These are phyloP conservation scores for Pterocarpus macrocarpus DNA, from an alignment of 306 rosid genomes.

Conservation along the genomic window DNA sequence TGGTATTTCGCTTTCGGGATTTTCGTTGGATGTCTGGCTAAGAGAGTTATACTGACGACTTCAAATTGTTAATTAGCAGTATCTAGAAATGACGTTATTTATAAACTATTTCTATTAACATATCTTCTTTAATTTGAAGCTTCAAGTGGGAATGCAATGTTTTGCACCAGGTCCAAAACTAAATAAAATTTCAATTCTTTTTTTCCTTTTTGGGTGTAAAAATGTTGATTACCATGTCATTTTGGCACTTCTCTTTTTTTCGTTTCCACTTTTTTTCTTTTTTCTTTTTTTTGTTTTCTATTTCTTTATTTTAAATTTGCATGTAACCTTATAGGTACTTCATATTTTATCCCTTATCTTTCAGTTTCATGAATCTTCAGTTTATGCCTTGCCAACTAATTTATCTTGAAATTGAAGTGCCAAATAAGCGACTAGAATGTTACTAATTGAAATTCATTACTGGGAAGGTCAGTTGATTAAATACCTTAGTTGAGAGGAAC, in stretches of 20 bases:
- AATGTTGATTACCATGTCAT: constrained; percentile 1
- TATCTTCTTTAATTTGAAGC: constrained; percentile 36
- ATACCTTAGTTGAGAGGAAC: not conserved
- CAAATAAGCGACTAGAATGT: not conserved
- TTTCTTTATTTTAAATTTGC: not conserved
- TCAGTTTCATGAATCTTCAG: not conserved
- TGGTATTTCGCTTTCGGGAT: not conserved
- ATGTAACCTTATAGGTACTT: not conserved
- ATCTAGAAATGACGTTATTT: constrained; percentile 28
- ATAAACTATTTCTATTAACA: constrained; percentile 24
- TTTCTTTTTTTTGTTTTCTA: not conserved
- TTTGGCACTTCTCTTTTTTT: not conserved
- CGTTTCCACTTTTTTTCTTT: not conserved
- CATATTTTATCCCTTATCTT: not conserved
- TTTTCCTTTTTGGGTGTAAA: not conserved
- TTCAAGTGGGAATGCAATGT: not conserved
- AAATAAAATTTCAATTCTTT: not conserved
- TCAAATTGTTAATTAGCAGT: not conserved
- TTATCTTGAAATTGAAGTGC: not conserved
- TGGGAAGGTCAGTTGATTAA: not conserved
- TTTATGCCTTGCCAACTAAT: not conserved
- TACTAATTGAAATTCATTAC: not conserved
- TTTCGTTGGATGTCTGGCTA: constrained; percentile 1
- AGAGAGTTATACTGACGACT: constrained; percentile 16
- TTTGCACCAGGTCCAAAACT: constrained; percentile 26